Evolutionary conservation across 306 rosid genomes (phyloP), one percentile per base, ranked within the genome.

Genomic region (Trichosanthes truncata): DNA sequence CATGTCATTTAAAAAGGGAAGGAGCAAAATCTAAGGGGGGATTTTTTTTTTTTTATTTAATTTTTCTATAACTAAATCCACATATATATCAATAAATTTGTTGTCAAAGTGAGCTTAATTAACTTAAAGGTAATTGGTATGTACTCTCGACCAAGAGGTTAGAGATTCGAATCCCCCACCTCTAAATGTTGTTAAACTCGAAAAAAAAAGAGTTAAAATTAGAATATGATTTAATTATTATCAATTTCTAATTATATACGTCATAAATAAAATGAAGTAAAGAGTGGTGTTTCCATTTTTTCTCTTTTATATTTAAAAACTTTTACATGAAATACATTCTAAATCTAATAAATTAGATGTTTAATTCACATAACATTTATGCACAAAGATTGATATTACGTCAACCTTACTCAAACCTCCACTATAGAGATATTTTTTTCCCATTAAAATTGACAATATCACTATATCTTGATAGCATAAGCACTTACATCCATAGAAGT

Each of bases 381-480:
- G 7, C 46, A 68, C 3, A 40, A 36, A n/a, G 23, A 6, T 72
- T 72, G 41, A 29, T 48, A 15, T 73, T 21, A 45, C 56, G 41
- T 73, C 77, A 73, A 73, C 77, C 41, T 73, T 73, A 46, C 57
- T 26, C 57, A 26, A 73, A 25, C 13, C 77, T 23, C 77, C 60
- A 73, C 77, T 29, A 25, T 6, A 26, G 8, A 73, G 60, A 73
- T 45, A 38, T 71, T 14, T 71, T 67, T 21, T 23, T 4, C 12
- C 49, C 0, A 26, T 15, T 15, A 48, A 8, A 48, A 48, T 26
- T 8, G 60, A 73, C 57, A 14, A 0, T 43, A 68, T 48, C 56
- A 26, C 56, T n/a, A 31, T 0, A 72, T 6, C 57, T 13, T 46
- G 40, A 71, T 71, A 5, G 25, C 23, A 26, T 71, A 20, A 69